Evolutionary conservation across 2,329 filamentous ascomycete genomes (phyloP), one percentile per base, ranked within the genome.

Genomic region (Pseudogymnoascus verrucosus): DNA sequence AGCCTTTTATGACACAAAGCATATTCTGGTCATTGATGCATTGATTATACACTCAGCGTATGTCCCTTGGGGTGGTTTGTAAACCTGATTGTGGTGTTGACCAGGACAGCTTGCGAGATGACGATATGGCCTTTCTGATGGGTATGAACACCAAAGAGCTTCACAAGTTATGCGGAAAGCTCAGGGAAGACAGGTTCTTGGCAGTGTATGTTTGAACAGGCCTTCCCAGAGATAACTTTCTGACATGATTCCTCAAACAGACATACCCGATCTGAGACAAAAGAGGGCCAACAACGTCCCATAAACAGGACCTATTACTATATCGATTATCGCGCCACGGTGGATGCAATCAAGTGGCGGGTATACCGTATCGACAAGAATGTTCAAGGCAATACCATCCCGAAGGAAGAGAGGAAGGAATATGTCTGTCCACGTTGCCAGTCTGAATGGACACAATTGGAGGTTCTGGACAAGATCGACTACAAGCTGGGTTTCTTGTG

Each of bases 291-390:
- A 65, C 88, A 89, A 64, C 88, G 92, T 62, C 89, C 91, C 4
- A 88, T 89, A 68, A 92, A 89, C 73, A 86, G 91, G 71, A 96
- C 93, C 67, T 99, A 96, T 82, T 99, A 96, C 79, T 99, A 91
- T 77, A 93, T 99, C 74, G 93, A 97, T 74, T 96, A 96, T 72
- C 91, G 95, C 65, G 89, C 91, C 64, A 91, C 93, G 37, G 91
- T 99, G 72, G 95, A 99, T 77, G 91, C 91, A 60, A 96, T 96
- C 77, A 99, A 99, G 76, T 99, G 90, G 84, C 89, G 91, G 67
- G 87, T 96, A 61, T 93, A 93, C 73, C 89, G 88, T 64, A 86
- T 98, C 69, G 92, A 93, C 69, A 93, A 93, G 74, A 87, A 89
- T 63, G 91, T 98, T 65, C 93, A 97, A 76, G 87, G 88, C 14